Evolutionary conservation across 306 rosid genomes (phyloP).

Genomic region (Calophaca sinica): DNA sequence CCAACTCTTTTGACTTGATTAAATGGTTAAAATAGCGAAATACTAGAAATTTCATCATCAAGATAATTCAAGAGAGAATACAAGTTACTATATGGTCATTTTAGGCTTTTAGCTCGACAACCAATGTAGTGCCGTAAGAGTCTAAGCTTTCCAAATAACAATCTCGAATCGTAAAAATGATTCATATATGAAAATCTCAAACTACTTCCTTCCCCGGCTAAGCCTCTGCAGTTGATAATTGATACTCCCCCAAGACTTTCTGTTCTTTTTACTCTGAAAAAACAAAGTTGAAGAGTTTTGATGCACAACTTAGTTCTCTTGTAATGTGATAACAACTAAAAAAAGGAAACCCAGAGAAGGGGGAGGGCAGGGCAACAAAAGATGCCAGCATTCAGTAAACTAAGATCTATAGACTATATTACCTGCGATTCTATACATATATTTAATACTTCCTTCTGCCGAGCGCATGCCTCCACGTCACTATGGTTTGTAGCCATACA

Average conservation of each 20-base stretch:
- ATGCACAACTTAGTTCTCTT: background rate
- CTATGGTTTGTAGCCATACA: constrained; percentile 66
- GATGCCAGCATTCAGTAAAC: constrained; percentile 17
- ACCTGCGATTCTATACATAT: constrained; percentile 87
- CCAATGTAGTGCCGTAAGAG: constrained; percentile 18
- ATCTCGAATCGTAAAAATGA: constrained; percentile 32
- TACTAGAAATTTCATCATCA: constrained; percentile 19
- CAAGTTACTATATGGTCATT: constrained; percentile 25
- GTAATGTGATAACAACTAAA: background rate
- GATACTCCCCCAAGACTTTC: constrained; percentile 80
- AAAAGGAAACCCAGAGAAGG: background rate
- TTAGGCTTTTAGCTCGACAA: constrained; percentile 42
- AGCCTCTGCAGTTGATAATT: constrained; percentile 96
- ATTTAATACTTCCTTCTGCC: constrained; percentile 66
- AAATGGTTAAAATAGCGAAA: constrained; percentile 23
- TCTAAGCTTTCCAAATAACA: constrained; percentile 38
- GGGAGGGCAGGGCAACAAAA: background rate
- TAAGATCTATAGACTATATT: constrained; percentile 9
- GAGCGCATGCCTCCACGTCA: constrained; percentile 56
- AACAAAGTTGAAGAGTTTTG: constrained; percentile 22
- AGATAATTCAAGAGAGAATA: constrained; percentile 23
- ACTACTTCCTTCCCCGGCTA: constrained; percentile 78
- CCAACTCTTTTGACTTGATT: constrained; percentile 12
- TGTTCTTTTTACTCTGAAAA: constrained; percentile 70
- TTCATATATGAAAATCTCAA: constrained; percentile 15